Conservation (phyloP, 2,329 filamentous ascomycete genomes). For the Clonostachys rhizophaga region DNA sequence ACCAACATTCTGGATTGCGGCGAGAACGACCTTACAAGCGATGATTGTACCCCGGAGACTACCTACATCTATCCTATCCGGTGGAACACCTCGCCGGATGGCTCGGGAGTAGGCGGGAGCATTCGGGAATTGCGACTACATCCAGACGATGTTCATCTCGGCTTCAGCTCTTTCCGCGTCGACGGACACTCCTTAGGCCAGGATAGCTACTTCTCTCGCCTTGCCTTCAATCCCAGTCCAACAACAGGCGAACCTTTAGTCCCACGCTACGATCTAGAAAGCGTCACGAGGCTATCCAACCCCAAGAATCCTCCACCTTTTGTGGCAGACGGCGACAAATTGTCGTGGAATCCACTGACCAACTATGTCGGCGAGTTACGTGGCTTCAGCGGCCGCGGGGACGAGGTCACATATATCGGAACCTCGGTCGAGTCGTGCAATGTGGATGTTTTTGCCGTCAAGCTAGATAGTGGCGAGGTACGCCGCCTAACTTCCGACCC, state of each 20-base stretch:
- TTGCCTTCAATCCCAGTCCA: neutral
- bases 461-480: neutral
- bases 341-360: no score
- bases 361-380: neutral
- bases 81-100: neutral
- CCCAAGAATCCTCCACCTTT: no score
- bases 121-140: neutral
- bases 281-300: no score
- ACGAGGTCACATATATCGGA: neutral
- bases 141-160: neutral
- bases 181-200: neutral
- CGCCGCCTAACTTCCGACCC: neutral
- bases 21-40: neutral
- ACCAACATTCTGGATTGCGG: neutral
- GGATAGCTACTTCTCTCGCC: neutral
- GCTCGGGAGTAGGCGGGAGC: neutral
- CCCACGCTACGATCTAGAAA: neutral
- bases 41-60: neutral
- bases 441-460: neutral
- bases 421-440: neutral
- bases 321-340: no score
- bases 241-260: neutral
- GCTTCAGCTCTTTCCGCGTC: neutral
- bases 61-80: neutral
- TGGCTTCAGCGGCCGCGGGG: neutral